Conservation (phyloP, 1,139 yeast species). For the Nakaseomyces delphensis region DNA sequence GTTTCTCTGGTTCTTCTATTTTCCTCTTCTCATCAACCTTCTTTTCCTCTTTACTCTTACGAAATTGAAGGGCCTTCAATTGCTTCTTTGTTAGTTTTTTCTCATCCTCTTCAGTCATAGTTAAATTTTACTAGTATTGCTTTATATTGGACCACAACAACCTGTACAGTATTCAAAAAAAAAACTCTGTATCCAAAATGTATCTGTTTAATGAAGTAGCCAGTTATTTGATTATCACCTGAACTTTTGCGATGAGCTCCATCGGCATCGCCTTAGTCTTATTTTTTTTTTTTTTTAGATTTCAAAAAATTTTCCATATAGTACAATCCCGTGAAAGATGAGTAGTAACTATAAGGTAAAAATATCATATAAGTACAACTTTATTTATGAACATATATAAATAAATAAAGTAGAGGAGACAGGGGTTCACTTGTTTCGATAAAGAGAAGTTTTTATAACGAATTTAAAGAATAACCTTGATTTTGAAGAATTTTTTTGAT, state of each 20-base stretch:
- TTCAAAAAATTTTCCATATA: background rate
- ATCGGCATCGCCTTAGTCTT: background rate
- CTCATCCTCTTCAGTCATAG: constrained; percentile 9
- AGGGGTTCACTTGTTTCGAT: too few relatives aligned
- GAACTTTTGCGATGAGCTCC: background rate
- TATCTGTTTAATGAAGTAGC: too few relatives aligned
- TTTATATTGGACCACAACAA: background rate
- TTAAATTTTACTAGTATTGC: background rate
- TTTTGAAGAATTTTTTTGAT: background rate
- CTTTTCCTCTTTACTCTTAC: constrained; percentile 28
- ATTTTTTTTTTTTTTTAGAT: too few relatives aligned
- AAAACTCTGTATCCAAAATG: background rate
- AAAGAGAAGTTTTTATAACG: too few relatives aligned
- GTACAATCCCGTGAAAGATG: background rate
- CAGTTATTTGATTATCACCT: background rate
- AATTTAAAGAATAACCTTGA: background rate
- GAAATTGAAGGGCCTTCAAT: constrained; percentile 64
- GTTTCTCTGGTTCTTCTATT: constrained; percentile 24
- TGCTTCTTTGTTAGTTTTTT: constrained; percentile 68
- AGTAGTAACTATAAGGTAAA: too few relatives aligned
- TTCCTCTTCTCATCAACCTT: constrained; percentile 26
- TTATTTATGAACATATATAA: too few relatives aligned
- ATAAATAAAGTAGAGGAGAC: too few relatives aligned
- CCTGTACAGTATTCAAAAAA: too few relatives aligned
- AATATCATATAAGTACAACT: too few relatives aligned